A percentile compares a stretch with the other conserved stretches of the same genome.
phyloP scores from a whole-genome alignment of 176 grass and related monocot genomes.

The Oryza meridionalis region DNA sequence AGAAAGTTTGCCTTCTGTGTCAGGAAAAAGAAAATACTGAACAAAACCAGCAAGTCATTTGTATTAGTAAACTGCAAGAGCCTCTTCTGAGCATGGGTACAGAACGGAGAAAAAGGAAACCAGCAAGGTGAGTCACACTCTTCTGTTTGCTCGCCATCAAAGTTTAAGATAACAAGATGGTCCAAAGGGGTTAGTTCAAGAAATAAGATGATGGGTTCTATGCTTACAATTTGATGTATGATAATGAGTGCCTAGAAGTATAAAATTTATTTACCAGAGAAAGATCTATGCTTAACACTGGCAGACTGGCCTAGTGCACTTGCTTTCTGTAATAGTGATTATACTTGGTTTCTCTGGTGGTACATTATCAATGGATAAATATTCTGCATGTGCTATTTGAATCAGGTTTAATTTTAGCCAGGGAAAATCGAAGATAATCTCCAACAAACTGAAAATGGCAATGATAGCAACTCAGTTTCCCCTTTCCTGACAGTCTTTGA shows the following conservation, averaged over 20 bases:
- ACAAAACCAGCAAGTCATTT: conserved; percentile 6
- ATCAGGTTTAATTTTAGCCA: conserved; percentile 19
- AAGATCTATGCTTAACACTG: neutral
- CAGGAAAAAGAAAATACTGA: conserved; percentile 39
- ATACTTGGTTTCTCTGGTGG: neutral
- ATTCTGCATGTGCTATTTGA: conserved; percentile 4
- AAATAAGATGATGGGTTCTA: neutral
- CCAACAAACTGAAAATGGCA: neutral
- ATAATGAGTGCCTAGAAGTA: neutral
- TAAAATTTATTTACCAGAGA: conserved; percentile 1
- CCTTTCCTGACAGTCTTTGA: neutral
- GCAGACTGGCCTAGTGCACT: neutral
- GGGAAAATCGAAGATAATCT: neutral
- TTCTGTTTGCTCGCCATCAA: conserved; percentile 11
- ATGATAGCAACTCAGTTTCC: neutral
- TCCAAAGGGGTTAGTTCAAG: conserved; percentile 29
- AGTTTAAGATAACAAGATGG: conserved; percentile 37
- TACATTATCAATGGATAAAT: neutral
- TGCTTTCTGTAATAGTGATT: conserved; percentile 7
- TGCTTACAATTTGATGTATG: neutral
- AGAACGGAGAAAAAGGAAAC: conserved; percentile 55
- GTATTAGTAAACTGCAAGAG: conserved; percentile 37
- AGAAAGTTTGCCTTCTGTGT: neutral
- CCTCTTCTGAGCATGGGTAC: conserved; percentile 21
- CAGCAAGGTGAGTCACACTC: conserved; percentile 43